Evolutionary conservation across 345 rosid species (phyloP), one percentile per base, ranked within the genome.

Genomic region (Brassica cretica): DNA sequence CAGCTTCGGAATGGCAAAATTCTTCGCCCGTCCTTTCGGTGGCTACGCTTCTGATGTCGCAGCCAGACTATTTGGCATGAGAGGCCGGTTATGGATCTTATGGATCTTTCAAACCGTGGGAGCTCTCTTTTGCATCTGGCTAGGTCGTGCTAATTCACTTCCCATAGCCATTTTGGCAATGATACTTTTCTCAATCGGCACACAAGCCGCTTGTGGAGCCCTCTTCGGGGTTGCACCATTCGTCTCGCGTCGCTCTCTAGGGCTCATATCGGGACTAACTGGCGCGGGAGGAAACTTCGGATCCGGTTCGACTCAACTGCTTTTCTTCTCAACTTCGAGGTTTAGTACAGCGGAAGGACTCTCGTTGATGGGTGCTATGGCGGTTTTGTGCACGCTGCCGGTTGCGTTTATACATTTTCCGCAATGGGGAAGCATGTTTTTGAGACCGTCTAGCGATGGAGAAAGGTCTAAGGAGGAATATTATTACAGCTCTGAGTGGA

Each of bases 131-230:
- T 93, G 96, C 37, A 78, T 91, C 61, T 91, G 94, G 91, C 88
- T 93, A 2, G 94, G 97, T 44, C 87, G 59, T 0, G 89, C 96
- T 66, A 84, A 62, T 62, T 59, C 98, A 41, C 90, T 93, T 66
- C 92, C 93, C n/a, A 49, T 89, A 0, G 89, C 98, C 2, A 5
- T 91, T 53, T 41, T 86, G 4, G 80, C 97, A 5, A 91, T 91
- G 95, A 93, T 90, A 60, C 89, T 90, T 44, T 90, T 91, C 87
- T 91, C 93, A 0, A 0, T 87, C 0, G 98, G 94, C 5, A 88
- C 90, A 33, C 97, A 91, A 81, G 95, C 98, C 0, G 93, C 98
- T 1, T 93, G 98, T 4, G 95, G 98, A 14, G 97, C 97, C 1
- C 89, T 89, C 5, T 93, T 91, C 4, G 96, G 92, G 3, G 75